These are phyloP conservation scores for Poa annua DNA, from an alignment of 176 grass and related monocot genomes.

Conservation along the genomic window DNA sequence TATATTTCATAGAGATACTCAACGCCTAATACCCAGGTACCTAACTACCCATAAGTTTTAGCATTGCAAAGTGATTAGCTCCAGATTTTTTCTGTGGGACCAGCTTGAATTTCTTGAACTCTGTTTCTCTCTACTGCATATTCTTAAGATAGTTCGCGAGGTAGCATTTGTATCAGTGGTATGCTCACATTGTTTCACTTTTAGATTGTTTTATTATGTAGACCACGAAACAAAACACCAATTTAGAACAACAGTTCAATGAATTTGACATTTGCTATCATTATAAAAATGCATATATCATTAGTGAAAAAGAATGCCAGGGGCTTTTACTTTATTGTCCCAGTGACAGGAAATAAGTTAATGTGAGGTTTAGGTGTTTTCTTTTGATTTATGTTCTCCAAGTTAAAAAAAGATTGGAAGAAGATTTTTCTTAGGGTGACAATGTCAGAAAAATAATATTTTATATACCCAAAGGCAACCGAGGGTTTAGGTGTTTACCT, in stretches of 20 bases:
- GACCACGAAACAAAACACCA: background rate
- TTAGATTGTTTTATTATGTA: background rate
- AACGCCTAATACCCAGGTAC: background rate
- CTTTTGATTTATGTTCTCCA: constrained; percentile 8
- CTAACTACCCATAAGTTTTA: background rate
- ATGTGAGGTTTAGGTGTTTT: constrained; percentile 7
- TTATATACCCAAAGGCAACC: background rate
- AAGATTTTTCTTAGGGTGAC: background rate
- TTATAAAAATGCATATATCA: background rate
- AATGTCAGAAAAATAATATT: background rate
- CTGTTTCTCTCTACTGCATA: constrained; percentile 7
- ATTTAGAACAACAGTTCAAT: background rate
- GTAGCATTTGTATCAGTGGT: constrained; percentile 6
- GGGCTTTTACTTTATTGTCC: background rate
- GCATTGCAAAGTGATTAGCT: background rate
- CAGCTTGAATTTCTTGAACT: constrained; percentile 21
- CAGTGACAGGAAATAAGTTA: background rate
- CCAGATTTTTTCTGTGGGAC: background rate
- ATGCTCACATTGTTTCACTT: constrained; percentile 12
- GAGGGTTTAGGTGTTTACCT: background rate
- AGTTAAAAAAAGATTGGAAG: background rate
- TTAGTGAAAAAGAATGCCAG: background rate
- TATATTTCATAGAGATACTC: constrained; percentile 11
- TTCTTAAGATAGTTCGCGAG: background rate
- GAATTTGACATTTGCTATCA: constrained; percentile 6